Percentiles rank a stretch among this genome's conserved stretches.
phyloP scores from a whole-genome alignment of 768 basidiomycete species.

The Trametes gibbosa region DNA sequence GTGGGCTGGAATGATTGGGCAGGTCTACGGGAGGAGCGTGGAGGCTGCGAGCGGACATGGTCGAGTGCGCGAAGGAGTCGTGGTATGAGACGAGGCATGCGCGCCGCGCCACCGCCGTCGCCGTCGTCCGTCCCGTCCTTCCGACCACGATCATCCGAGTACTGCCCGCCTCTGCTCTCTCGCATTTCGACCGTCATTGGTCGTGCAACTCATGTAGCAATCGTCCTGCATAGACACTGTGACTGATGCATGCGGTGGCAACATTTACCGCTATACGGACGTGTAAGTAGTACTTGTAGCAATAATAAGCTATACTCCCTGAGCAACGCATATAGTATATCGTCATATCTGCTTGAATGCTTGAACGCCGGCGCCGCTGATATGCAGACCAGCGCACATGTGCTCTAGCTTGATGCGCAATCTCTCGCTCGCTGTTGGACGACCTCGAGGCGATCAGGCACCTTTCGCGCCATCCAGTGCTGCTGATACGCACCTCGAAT shows the following conservation, averaged over 20 bases:
- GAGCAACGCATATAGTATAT: no score
- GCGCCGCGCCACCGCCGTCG: not conserved
- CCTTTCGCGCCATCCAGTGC: not conserved
- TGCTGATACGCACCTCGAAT: not conserved
- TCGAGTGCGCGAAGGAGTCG: conserved; percentile 51
- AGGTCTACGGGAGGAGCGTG: conserved; percentile 18
- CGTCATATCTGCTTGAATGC: no score
- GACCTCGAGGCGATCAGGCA: conserved; percentile 11
- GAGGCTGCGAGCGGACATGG: conserved; percentile 23
- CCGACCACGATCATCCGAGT: no score
- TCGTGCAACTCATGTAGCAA: not conserved
- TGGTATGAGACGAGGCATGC: conserved; percentile 71
- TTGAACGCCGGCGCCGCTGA: not conserved
- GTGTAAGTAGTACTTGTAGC: no score
- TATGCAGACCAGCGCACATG: not conserved
- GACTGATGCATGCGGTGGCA: no score
- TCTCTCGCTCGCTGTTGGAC: conserved; percentile 9
- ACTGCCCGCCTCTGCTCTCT: no score
- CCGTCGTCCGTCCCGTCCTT: not conserved
- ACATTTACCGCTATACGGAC: no score
- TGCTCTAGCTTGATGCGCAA: conserved; percentile 8
- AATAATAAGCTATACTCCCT: no score
- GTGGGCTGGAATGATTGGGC: conserved; percentile 23
- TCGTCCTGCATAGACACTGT: no score
- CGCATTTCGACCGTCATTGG: not conserved